phyloP scores from a whole-genome alignment of 352 stramenopile genomes.

The Globisporangium uncinulatum region DNA sequence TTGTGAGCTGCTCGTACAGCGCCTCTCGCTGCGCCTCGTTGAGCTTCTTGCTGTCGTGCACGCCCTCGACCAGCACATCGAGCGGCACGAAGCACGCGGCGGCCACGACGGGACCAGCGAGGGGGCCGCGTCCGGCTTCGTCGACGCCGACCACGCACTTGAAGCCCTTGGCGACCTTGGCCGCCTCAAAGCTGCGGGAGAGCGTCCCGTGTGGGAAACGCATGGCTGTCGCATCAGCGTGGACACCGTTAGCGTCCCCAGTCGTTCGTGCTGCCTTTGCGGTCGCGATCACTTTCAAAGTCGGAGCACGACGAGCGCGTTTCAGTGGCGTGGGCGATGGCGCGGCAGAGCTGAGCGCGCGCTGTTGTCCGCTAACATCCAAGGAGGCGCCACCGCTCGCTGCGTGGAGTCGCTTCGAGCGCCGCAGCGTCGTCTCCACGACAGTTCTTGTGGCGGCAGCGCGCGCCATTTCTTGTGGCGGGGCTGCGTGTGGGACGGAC shows the following conservation, averaged over 20 bases:
- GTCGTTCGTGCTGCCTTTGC: background rate
- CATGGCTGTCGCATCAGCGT: slow-evolving; percentile 5
- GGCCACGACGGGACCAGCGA: slow-evolving; percentile 89
- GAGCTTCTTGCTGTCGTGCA: slow-evolving; percentile 96
- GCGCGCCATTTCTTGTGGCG: background rate
- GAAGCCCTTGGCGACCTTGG: slow-evolving; percentile 50
- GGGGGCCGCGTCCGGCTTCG: slow-evolving; percentile 93
- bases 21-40: slow-evolving; percentile 91
- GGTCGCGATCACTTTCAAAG: background rate
- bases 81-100: slow-evolving; percentile 65
- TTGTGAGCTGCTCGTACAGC: slow-evolving; percentile 87
- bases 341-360: background rate
- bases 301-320: background rate
- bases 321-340: background rate
- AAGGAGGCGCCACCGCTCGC: background rate
- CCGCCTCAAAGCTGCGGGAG: slow-evolving; percentile 41
- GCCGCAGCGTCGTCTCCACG: background rate
- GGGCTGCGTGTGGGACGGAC: too few species aligned
- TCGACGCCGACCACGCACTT: slow-evolving; percentile 91
- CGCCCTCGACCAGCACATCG: slow-evolving; percentile 78
- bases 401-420: background rate
- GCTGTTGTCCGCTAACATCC: background rate
- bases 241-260: background rate
- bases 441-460: background rate
- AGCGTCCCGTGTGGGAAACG: slow-evolving; percentile 51